These are phyloP conservation scores for Calonectria ilicicola DNA, from an alignment of 2,329 filamentous ascomycete species.

Conservation along the genomic window DNA sequence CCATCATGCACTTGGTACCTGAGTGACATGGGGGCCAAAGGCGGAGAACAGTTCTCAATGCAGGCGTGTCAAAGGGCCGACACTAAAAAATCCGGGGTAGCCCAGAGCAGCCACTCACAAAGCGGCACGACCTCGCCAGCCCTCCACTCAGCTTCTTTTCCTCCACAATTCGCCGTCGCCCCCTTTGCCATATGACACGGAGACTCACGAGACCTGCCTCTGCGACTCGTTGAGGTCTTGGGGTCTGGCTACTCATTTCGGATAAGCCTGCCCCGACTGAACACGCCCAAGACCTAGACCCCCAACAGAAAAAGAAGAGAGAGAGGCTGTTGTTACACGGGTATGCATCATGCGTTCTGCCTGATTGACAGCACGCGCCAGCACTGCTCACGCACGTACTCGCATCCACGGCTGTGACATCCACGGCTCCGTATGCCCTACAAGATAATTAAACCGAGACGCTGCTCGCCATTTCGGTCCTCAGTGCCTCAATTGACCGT, in stretches of 20 bases:
- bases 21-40: not conserved
- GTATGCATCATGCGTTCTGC: conserved; percentile 21
- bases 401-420: not conserved
- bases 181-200: conserved; percentile 40
- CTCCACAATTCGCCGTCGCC: conserved; percentile 16
- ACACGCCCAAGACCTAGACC: not conserved
- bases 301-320: conserved; percentile 13
- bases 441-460: not conserved
- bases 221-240: conserved; percentile 5
- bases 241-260: not conserved
- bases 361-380: conserved; percentile 16
- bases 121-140: conserved; percentile 2
- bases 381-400: not conserved
- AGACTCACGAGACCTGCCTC: conserved; percentile 21
- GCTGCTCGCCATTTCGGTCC: not conserved
- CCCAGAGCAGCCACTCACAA: conserved; percentile 36
- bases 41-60: not conserved
- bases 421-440: not conserved
- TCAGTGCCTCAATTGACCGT: not conserved
- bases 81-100: conserved; percentile 40
- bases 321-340: not conserved
- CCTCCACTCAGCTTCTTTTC: conserved; percentile 17
- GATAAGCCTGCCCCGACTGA: conserved; percentile 1
- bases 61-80: conserved; percentile 12
- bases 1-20: not conserved